Base-by-base conservation (phyloP, 441 rosid species). In the Biscutella auriculata region DNA sequence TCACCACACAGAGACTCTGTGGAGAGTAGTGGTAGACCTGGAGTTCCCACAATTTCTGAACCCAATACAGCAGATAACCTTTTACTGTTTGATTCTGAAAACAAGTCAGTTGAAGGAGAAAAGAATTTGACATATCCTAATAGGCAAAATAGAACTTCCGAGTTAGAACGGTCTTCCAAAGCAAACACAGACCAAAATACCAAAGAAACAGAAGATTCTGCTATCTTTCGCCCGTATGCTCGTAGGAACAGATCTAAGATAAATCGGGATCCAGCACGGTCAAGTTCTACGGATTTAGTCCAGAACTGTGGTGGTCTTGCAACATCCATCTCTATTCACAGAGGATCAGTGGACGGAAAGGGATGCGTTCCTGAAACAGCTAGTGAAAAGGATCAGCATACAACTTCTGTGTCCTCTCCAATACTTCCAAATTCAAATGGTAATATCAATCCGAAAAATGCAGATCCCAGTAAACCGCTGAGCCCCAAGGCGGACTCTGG, bases 1-100 rank as follows among this genome's bases (percentile, higher is more conserved):
- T 95, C 99, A 35, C 94, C 97, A 67, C 95, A 67, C 77, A 95
- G 93, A 37, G 97, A 86, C 73, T 95, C 98, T 71, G 88, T 84
- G 44, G 99, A 88, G 69, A 91, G 97, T 87, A 86, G 95, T 75
- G 99, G 91, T 62, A 82, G 93, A 74, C 98, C 85, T 5, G 82
- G 82, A 63, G 77, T 76, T 61, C 82, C 82, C 66, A 57, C 81
- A 57, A 50, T 73, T 53, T 82, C 87, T 69, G 99, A 88, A 75
- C 92, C 92, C 65, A 86, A 84, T 72, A 86, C 82, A 57, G 95
- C 96, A 32, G 99, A 88, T 73, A 88, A 91, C 76, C 83, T 78
- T 42, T 67, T 82, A 70, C 83, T 79, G 61, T 86, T 91, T 79
- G 84, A 80, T 72, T 92, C 87, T 67, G 95, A 81, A 70, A 83